A percentile compares a stretch with the other conserved stretches of the same genome.
Evolutionary conservation across 2,329 filamentous ascomycete species (phyloP).

Genomic region (Colletotrichum acutatum): DNA sequence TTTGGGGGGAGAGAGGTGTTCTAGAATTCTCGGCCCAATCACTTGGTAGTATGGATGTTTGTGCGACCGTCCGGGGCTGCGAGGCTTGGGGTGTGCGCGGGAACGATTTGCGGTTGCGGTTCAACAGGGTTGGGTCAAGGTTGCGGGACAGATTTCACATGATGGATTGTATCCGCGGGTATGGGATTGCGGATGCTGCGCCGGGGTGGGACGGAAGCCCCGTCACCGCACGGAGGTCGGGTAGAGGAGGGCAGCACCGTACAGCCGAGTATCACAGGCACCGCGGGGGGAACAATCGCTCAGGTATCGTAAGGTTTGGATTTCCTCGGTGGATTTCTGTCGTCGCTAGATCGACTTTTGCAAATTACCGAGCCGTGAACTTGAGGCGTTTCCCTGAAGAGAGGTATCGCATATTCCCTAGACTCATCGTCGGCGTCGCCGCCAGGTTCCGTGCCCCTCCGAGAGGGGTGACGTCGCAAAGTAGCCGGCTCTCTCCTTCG

Average conservation of each 20-base stretch:
- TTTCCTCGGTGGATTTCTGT: neutral
- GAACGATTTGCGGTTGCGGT: neutral
- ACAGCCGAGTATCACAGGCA: neutral
- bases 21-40: neutral
- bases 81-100: neutral
- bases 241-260: neutral
- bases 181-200: neutral
- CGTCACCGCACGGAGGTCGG: neutral
- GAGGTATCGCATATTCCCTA: neutral
- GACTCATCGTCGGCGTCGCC: conserved; percentile 17
- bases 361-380: neutral
- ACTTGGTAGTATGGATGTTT: neutral
- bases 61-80: neutral
- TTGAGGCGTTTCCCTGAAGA: neutral
- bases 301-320: neutral
- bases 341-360: neutral
- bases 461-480: conserved; percentile 16
- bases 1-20: neutral
- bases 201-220: conserved; percentile 11
- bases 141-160: neutral
- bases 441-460: neutral
- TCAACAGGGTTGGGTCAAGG: neutral
- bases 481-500: neutral
- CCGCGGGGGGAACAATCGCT: neutral
- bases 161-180: neutral